phyloP scores from a whole-genome alignment of 2,329 filamentous ascomycete species.

The Remersonia thermophila region DNA sequence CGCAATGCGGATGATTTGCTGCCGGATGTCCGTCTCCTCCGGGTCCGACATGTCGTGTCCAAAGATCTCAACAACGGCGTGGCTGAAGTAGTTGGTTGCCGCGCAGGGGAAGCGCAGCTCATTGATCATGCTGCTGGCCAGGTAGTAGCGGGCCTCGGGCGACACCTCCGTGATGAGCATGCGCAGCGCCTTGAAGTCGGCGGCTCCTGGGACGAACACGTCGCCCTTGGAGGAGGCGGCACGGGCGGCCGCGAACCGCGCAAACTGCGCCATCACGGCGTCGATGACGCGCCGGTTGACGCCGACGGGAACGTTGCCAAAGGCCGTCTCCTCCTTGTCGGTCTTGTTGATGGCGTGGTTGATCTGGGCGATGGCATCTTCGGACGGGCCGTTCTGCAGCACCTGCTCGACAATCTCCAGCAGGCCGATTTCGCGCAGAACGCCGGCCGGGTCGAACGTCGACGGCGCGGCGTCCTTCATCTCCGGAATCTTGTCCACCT shows the following conservation, averaged over 20 bases:
- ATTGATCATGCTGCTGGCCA: conserved; percentile 76
- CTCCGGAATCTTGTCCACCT: conserved; percentile 66
- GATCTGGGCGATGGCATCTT: conserved; percentile 65
- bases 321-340: conserved; percentile 45
- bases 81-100: conserved; percentile 87
- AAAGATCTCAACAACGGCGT: conserved; percentile 74
- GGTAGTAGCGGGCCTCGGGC: conserved; percentile 70
- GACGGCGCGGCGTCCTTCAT: conserved; percentile 55
- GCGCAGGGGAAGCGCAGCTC: conserved; percentile 83
- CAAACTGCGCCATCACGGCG: conserved; percentile 73
- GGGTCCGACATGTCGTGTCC: conserved; percentile 59
- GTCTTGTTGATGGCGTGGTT: conserved; percentile 57
- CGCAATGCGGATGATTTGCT: conserved; percentile 81
- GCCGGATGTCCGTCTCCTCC: conserved; percentile 70
- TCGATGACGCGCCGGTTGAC: conserved; percentile 64
- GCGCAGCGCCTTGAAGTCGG: conserved; percentile 61
- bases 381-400: conserved; percentile 48
- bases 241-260: conserved; percentile 54
- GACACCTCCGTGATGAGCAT: conserved; percentile 63
- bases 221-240: conserved; percentile 39
- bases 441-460: conserved; percentile 48
- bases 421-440: conserved; percentile 42
- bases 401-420: conserved; percentile 48
- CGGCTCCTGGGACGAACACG: conserved; percentile 50
- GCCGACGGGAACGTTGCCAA: conserved; percentile 53